Evolutionary conservation across 257 asterid species (phyloP).

Genomic region (Fraxinus cuspidata): DNA sequence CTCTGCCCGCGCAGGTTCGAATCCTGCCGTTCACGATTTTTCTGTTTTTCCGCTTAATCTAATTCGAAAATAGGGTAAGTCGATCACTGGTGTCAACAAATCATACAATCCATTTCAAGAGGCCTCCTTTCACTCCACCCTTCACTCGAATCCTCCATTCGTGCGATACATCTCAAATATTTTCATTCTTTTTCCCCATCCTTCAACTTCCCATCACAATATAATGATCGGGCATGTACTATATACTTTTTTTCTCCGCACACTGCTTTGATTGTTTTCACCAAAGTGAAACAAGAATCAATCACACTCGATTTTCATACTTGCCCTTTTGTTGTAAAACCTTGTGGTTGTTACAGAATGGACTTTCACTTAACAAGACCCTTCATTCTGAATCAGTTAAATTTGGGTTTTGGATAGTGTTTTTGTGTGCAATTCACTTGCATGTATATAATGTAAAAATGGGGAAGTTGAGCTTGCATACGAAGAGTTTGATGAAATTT

Average conservation of each 20-base stretch:
- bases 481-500: conserved; percentile 54
- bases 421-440: conserved; percentile 59
- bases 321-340: conserved; percentile 65
- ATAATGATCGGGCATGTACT: conserved; percentile 55
- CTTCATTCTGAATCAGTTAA: conserved; percentile 60
- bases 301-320: conserved; percentile 66
- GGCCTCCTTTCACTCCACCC: conserved; percentile 54
- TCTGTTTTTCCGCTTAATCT: background rate
- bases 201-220: conserved; percentile 65
- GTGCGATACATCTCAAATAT: conserved; percentile 49
- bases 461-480: conserved; percentile 43
- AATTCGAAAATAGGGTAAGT: too few relatives aligned
- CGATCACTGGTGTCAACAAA: conserved; percentile 23
- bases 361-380: conserved; percentile 34
- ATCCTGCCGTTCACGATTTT: conserved; percentile 65
- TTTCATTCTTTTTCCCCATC: conserved; percentile 54
- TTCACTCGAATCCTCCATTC: conserved; percentile 63
- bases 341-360: conserved; percentile 48
- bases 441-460: conserved; percentile 34
- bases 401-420: conserved; percentile 61
- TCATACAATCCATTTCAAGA: conserved; percentile 59
- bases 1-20: conserved; percentile 99
- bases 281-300: conserved; percentile 50
- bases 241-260: conserved; percentile 47
- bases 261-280: conserved; percentile 41